Conservation (phyloP, 441 rosid species). For the Eutrema salsugineum region DNA sequence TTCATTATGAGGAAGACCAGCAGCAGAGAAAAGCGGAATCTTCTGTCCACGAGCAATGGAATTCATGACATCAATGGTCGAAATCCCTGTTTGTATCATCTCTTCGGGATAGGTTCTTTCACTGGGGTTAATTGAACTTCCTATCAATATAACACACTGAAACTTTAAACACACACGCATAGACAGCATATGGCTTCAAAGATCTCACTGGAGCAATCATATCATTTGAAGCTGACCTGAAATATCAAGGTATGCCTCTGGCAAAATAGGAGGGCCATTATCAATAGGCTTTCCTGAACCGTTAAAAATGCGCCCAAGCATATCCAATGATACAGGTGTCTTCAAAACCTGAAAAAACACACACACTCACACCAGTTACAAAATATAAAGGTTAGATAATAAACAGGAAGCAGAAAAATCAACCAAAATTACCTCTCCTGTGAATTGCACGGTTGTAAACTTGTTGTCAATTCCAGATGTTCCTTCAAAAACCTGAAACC, state of each 20-base stretch:
- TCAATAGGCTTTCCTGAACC: slow-evolving; percentile 98
- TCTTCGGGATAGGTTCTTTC: slow-evolving; percentile 98
- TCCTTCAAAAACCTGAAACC: slow-evolving; percentile 81
- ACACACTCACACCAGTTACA: neutral
- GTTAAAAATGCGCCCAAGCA: slow-evolving; percentile 97
- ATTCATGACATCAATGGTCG: slow-evolving; percentile 96
- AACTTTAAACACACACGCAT: neutral
- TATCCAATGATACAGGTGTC: slow-evolving; percentile 91
- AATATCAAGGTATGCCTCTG: slow-evolving; percentile 93
- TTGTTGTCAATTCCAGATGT: slow-evolving; percentile 96
- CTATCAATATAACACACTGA: slow-evolving; percentile 28
- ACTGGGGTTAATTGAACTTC: slow-evolving; percentile 96
- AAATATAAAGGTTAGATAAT: neutral
- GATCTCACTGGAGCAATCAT: neutral
- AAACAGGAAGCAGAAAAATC: neutral
- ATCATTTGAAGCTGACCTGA: slow-evolving; percentile 43
- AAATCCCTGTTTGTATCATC: slow-evolving; percentile 97
- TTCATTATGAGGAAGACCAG: slow-evolving; percentile 98
- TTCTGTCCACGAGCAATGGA: slow-evolving; percentile 97
- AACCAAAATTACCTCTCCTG: slow-evolving; percentile 67
- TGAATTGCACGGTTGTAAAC: slow-evolving; percentile 88
- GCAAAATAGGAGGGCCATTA: slow-evolving; percentile 93
- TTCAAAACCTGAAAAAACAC: slow-evolving; percentile 87
- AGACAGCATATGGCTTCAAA: neutral
- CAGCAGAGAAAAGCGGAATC: slow-evolving; percentile 95